phyloP scores from a whole-genome alignment of 176 grass and related monocot genomes.

The Phyllostachys edulis region DNA sequence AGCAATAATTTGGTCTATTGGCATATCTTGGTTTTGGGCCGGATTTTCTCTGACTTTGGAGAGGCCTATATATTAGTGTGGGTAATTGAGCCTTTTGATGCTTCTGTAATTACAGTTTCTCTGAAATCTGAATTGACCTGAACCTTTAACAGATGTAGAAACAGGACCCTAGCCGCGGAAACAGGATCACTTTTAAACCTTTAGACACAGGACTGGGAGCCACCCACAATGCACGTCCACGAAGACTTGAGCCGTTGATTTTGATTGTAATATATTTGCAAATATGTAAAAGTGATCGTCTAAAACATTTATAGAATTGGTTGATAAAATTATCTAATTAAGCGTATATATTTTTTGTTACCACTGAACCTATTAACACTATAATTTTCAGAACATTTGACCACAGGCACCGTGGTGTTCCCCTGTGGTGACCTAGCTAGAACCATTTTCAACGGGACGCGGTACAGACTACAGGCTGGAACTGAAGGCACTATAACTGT shows the following conservation, averaged over 20 bases:
- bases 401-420: neutral
- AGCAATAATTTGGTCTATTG: neutral
- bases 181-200: neutral
- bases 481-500: neutral
- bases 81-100: neutral
- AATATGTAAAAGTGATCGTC: too few relatives aligned
- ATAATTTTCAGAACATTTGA: neutral
- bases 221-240: too few relatives aligned
- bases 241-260: too few relatives aligned
- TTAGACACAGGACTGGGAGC: too few relatives aligned
- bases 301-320: too few relatives aligned
- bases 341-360: neutral
- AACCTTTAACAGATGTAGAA: too few relatives aligned
- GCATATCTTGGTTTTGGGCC: neutral
- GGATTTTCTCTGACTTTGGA: neutral
- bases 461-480: neutral
- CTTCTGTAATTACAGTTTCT: neutral
- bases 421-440: neutral
- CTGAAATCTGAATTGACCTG: neutral
- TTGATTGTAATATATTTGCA: too few relatives aligned
- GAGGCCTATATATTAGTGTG: neutral
- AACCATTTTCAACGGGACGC: neutral
- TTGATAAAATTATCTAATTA: neutral
- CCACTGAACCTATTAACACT: neutral
- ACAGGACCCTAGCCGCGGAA: neutral